These are phyloP conservation scores for Mortierella sp. DNA, from an alignment of 371 early-diverging fungal species.

Conservation along the genomic window DNA sequence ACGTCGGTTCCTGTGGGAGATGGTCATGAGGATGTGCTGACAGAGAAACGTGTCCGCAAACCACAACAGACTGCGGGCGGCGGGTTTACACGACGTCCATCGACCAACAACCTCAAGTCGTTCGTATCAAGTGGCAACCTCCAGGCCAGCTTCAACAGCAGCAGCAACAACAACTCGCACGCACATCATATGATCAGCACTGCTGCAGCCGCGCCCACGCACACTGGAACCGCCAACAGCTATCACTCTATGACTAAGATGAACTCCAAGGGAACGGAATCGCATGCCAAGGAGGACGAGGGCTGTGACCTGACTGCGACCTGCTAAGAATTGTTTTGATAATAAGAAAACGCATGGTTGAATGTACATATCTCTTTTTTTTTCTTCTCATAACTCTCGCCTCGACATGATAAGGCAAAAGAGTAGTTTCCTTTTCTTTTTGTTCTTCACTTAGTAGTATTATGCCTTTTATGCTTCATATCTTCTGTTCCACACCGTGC, in stretches of 20 bases:
- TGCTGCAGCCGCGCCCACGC: conserved; percentile 11
- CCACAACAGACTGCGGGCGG: conserved; percentile 19
- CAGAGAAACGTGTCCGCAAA: conserved; percentile 44
- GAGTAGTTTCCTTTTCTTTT: not conserved
- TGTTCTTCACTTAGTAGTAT: not conserved
- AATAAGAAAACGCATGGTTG: not conserved
- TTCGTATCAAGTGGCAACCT: conserved; percentile 19
- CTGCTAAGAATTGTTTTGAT: conserved; percentile 3
- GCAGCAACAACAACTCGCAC: not conserved
- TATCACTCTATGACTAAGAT: conserved; percentile 9
- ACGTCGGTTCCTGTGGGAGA: conserved; percentile 33
- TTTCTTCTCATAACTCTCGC: not conserved
- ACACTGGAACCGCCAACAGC: not conserved
- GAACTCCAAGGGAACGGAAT: conserved; percentile 2
- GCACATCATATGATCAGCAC: conserved; percentile 27
- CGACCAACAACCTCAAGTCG: conserved; percentile 32
- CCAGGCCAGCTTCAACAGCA: conserved; percentile 5
- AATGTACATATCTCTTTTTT: not conserved
- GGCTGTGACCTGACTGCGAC: conserved; percentile 28
- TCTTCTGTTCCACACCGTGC: not conserved
- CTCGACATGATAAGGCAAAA: not conserved
- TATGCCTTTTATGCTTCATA: not conserved
- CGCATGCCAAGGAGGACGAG: conserved; percentile 24
- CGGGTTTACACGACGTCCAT: conserved; percentile 26
- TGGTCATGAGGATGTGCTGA: conserved; percentile 39